A percentile compares a stretch with the other conserved stretches of the same genome.
Conservation (phyloP, 495 filamentous ascomycete species). For the Sphaerosporella brunnea region DNA sequence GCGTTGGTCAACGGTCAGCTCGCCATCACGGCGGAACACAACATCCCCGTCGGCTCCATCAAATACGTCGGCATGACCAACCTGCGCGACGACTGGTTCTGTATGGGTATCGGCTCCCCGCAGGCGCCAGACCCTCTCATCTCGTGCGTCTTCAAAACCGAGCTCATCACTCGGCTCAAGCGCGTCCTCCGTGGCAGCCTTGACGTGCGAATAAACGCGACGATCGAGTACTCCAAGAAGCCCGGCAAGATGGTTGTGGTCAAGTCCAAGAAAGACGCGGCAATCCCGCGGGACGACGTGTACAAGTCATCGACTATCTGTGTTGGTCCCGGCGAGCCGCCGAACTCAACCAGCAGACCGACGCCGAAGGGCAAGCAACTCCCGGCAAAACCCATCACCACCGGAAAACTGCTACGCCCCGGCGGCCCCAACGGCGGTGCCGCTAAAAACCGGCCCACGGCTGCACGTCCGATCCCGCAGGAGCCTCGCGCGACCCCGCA, state of each 20-base stretch:
- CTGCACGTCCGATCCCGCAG: constrained; percentile 30
- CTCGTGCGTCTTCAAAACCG: constrained; percentile 89
- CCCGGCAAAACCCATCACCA: constrained; percentile 72
- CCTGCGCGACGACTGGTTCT: constrained; percentile 90
- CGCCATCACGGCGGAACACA: constrained; percentile 60
- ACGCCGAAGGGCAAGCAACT: constrained; percentile 73
- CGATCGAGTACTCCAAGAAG: constrained; percentile 95
- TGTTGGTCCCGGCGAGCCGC: constrained; percentile 63
- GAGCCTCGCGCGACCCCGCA: constrained; percentile 24
- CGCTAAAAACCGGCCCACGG: constrained; percentile 43
- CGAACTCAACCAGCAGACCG: constrained; percentile 64
- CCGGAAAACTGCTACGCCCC: constrained; percentile 72
- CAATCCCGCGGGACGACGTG: constrained; percentile 48
- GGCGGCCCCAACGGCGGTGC: constrained; percentile 72
- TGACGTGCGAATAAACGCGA: constrained; percentile 62
- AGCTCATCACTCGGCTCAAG: constrained; percentile 83
- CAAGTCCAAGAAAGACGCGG: constrained; percentile 77
- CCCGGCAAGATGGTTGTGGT: constrained; percentile 75
- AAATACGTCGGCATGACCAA: constrained; percentile 66
- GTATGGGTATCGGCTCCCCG: constrained; percentile 65
- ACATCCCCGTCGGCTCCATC: constrained; percentile 67
- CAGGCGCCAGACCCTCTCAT: constrained; percentile 84
- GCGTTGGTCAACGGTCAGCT: constrained; percentile 64
- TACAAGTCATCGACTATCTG: constrained; percentile 93
- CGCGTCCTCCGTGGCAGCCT: constrained; percentile 56